Conservation (phyloP, 108 stramenopile species). For the Fragilaria radians region DNA sequence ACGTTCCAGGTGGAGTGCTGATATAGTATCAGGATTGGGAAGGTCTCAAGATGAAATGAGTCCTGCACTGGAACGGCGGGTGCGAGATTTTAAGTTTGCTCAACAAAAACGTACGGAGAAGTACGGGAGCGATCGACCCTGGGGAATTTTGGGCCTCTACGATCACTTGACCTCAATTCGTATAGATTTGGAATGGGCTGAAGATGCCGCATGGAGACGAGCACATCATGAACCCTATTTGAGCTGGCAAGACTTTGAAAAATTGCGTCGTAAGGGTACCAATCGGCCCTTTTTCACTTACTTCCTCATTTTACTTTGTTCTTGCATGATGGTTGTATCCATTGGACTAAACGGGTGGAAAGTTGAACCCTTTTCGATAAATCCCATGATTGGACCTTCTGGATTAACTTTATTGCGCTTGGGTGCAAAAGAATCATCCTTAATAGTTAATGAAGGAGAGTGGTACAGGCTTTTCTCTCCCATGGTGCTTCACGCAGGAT, state of each 20-base stretch:
- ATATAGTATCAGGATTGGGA: too few species aligned
- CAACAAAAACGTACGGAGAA: constrained; percentile 55
- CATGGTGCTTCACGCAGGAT: constrained; percentile 91
- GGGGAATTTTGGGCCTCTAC: constrained; percentile 77
- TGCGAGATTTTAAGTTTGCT: constrained; percentile 71
- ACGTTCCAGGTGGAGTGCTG: too few species aligned
- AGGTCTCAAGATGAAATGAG: neutral
- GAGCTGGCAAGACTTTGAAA: constrained; percentile 68
- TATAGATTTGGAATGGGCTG: constrained; percentile 80
- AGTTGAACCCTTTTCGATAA: constrained; percentile 71
- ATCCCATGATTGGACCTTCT: constrained; percentile 87
- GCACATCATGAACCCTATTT: constrained; percentile 58
- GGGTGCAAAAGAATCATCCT: constrained; percentile 78
- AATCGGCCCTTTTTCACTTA: constrained; percentile 76
- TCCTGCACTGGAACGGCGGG: constrained; percentile 36
- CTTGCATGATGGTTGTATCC: constrained; percentile 49
- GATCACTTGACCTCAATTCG: constrained; percentile 64
- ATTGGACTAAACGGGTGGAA: constrained; percentile 72
- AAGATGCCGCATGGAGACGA: constrained; percentile 79
- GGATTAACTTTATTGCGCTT: constrained; percentile 70
- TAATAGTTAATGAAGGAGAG: constrained; percentile 83
- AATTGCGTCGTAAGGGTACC: constrained; percentile 30
- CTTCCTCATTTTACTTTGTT: constrained; percentile 48
- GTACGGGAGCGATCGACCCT: constrained; percentile 40
- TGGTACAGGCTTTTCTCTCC: constrained; percentile 85